Evolutionary conservation across 306 rosid genomes (phyloP).

Genomic region (Pterocarpus macrocarpus): DNA sequence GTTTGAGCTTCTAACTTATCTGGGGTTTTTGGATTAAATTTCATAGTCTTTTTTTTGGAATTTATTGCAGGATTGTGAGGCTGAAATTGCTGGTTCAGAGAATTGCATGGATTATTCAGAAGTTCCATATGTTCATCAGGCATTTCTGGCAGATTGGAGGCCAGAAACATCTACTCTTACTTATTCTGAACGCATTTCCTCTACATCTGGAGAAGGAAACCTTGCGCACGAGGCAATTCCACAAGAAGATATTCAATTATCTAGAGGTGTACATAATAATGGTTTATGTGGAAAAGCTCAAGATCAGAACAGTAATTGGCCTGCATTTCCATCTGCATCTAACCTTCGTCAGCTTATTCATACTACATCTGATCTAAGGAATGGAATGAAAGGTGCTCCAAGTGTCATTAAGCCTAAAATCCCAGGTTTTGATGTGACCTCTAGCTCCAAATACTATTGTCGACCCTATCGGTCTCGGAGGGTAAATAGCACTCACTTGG

Average conservation of each 20-base stretch:
- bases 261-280: constrained; percentile 44
- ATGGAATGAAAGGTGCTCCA: constrained; percentile 54
- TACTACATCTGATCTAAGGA: constrained; percentile 54
- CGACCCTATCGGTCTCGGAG: constrained; percentile 70
- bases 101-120: constrained; percentile 63
- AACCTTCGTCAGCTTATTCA: constrained; percentile 57
- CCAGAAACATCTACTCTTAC: constrained; percentile 54
- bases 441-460: constrained; percentile 56
- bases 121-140: constrained; percentile 78
- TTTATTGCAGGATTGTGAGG: constrained; percentile 65
- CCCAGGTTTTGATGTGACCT: constrained; percentile 51
- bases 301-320: constrained; percentile 54
- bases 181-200: constrained; percentile 52
- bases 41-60: constrained; percentile 32
- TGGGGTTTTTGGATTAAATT: constrained; percentile 45
- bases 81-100: constrained; percentile 64
- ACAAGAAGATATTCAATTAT: constrained; percentile 51
- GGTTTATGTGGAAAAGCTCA: constrained; percentile 54
- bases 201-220: constrained; percentile 58
- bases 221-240: constrained; percentile 50
- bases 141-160: constrained; percentile 91
- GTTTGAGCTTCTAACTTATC: constrained; percentile 26
- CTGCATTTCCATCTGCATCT: constrained; percentile 52
- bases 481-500: constrained; percentile 61
- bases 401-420: constrained; percentile 49